phyloP scores from a whole-genome alignment of 257 asterid genomes.

The Solanum chiquidenum region DNA sequence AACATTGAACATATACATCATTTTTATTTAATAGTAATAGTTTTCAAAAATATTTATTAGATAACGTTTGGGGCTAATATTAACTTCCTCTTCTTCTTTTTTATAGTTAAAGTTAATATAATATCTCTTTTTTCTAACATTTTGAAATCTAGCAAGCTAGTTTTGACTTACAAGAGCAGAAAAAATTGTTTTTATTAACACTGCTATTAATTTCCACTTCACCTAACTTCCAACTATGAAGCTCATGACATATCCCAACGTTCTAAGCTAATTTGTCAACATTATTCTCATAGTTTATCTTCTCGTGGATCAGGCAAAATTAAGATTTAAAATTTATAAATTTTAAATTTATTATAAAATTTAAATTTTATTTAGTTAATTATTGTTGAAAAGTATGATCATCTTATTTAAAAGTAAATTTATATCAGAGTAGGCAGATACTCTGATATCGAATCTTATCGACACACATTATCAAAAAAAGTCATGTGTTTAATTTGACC shows the following conservation, averaged over 20 bases:
- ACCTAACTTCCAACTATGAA: background rate
- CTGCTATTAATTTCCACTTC: background rate
- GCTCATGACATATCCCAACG: background rate
- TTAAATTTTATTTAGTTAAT: background rate
- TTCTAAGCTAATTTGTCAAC: background rate
- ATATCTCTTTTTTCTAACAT: background rate
- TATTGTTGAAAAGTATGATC: background rate
- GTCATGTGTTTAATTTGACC: no score
- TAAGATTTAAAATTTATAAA: background rate
- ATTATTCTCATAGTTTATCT: background rate
- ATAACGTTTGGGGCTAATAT: no score
- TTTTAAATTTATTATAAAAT: background rate
- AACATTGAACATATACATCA: background rate
- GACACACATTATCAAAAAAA: no score
- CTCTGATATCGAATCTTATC: no score
- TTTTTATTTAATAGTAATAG: no score
- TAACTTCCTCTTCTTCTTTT: no score
- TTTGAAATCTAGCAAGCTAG: background rate
- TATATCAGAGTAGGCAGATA: rapidly evolving
- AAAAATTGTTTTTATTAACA: background rate
- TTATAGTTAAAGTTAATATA: no score
- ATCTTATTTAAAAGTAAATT: background rate
- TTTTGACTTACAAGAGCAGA: background rate
- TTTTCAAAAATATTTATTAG: no score
- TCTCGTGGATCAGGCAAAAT: rapidly evolving